Base-by-base conservation (phyloP, 441 rosid genomes). In the Brassica hybrid region DNA sequence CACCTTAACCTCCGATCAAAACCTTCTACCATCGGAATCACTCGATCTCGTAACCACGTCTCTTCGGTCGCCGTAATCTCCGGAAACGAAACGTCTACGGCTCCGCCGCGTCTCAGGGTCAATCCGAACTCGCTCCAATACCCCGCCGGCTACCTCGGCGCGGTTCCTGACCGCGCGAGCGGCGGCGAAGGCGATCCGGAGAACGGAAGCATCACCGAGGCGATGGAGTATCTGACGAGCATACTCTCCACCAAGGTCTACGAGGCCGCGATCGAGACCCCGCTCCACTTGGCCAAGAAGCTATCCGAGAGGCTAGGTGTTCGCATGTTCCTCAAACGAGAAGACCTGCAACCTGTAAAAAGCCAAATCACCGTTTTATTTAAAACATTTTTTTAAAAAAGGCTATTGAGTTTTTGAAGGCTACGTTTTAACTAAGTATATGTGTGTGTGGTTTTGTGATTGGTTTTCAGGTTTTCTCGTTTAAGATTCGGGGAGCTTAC, bases 401-500 rank as follows among this genome's bases (percentile, higher is more conserved):
- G 32, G 32, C 32, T 27, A 17, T 27, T 64, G 18, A 38, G 43
- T 8, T 38, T 36, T 19, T 21, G 23, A 11, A 27, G 61, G 61
- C 7, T 32, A 27, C 6, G 32, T 4, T 27, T 27, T 4, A 27
- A 21, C 2, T 21, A 27, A 21, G 23, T 21, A 21, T 21, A 21
- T 21, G 23, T 21, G 32, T 27, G 32, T 27, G 30, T 27, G 32
- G 32, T 4, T 27, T 27, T 27, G 32, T 27, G 32, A 4, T 27
- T 36, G 11, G 38, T 7, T 57, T 21, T 69, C 71, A 91, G 99
- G 99, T 91, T 11, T 95, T 95, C 86, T 95, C 98, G 14, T 95
- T 95, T 76, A 95, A 95, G 89, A 84, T 95, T 41, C 97, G 99
- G 11, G 99, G 99, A 61, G 99, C 98, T 69, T 91, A 91, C 78